Conservation (phyloP, 139 green algal species). For the Monoraphidium neglectum region DNA sequence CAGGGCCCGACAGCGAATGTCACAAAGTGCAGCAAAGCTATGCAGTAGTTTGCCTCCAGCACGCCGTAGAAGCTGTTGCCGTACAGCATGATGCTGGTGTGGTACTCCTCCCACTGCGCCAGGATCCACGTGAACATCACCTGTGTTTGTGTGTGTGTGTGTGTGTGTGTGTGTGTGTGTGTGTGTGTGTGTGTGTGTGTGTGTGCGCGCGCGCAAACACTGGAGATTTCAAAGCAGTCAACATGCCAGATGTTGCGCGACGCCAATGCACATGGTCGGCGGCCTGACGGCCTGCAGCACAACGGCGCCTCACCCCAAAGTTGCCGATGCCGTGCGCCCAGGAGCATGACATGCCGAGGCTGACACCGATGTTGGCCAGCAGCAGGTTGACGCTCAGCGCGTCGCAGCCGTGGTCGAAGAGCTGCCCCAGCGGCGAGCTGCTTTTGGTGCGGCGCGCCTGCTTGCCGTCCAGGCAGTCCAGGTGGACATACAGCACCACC, state of each 20-base stretch:
- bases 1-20: conserved; percentile 42
- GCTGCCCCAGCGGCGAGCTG: conserved; percentile 90
- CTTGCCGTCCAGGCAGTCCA: conserved; percentile 96
- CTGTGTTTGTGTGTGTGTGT: conserved; percentile 12
- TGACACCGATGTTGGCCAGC: conserved; percentile 55
- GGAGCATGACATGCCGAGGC: conserved; percentile 28
- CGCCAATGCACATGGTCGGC: no score
- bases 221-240: no score
- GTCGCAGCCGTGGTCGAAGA: conserved; percentile 97
- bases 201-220: no score
- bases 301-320: conserved; percentile 14
- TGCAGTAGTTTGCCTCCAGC: conserved; percentile 84
- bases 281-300: no score
- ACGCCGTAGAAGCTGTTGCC: conserved; percentile 82
- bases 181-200: no score
- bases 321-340: conserved; percentile 31
- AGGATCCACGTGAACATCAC: conserved; percentile 82
- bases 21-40: conserved; percentile 65
- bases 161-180: no score
- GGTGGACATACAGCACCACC: conserved; percentile 75
- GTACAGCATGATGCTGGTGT: conserved; percentile 87
- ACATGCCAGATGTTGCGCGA: no score
- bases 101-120: conserved; percentile 95
- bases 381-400: conserved; percentile 83
- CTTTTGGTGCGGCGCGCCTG: conserved; percentile 90